A percentile compares a stretch with the other conserved stretches of the same genome.
Evolutionary conservation across 208 protist species (phyloP).

Genomic region (Crithidia acanthocephali): DNA sequence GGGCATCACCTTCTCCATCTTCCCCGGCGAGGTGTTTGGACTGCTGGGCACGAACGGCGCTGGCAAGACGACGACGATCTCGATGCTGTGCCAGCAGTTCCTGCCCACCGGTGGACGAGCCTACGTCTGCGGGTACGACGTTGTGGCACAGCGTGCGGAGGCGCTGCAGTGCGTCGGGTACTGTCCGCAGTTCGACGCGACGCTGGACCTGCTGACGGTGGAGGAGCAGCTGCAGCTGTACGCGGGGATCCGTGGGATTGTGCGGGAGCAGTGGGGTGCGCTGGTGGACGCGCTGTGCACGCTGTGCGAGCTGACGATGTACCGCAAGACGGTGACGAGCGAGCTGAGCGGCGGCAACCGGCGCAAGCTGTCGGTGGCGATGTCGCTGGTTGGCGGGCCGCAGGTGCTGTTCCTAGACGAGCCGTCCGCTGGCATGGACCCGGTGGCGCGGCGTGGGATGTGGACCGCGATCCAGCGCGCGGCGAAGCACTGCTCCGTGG

Average conservation of each 20-base stretch:
- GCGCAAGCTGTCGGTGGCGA: conserved; percentile 67
- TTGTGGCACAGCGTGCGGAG: conserved; percentile 43
- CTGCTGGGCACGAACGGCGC: conserved; percentile 92
- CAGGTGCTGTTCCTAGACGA: conserved; percentile 73
- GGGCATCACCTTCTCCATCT: conserved; percentile 70
- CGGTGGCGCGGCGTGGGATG: conserved; percentile 50
- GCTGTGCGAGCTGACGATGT: conserved; percentile 38
- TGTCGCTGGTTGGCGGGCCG: conserved; percentile 71
- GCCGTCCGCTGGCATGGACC: conserved; percentile 78
- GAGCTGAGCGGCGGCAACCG: conserved; percentile 71
- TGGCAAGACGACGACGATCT: conserved; percentile 88
- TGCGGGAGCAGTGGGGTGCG: conserved; percentile 29
- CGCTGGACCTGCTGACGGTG: conserved; percentile 89
- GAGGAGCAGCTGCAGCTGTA: conserved; percentile 76
- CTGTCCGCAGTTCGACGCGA: conserved; percentile 94
- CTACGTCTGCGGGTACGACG: conserved; percentile 64
- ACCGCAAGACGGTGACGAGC: conserved; percentile 31
- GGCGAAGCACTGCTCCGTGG: conserved; percentile 67
- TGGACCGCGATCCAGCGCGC: conserved; percentile 73
- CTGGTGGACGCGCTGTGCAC: conserved; percentile 36
- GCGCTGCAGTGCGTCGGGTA: conserved; percentile 78
- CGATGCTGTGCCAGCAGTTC: conserved; percentile 82
- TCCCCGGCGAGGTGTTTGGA: conserved; percentile 80
- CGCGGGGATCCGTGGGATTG: conserved; percentile 36
- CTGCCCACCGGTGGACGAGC: conserved; percentile 71